A percentile compares a stretch with the other conserved stretches of the same genome.
Conservation (phyloP, 768 basidiomycete genomes). For the Boletus sp. region DNA sequence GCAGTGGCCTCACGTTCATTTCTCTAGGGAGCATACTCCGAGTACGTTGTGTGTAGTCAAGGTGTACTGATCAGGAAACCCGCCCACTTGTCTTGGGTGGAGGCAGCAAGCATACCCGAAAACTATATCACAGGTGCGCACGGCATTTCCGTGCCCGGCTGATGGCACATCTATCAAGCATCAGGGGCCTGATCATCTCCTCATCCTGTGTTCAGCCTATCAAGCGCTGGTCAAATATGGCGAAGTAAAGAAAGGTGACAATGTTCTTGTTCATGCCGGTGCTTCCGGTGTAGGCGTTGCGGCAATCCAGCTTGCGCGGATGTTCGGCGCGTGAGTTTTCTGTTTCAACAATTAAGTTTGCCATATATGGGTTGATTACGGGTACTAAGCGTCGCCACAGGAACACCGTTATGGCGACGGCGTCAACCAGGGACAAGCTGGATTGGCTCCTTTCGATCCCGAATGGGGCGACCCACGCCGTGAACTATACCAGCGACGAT, state of each 20-base stretch:
- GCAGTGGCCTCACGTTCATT: constrained; percentile 2
- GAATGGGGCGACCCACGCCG: constrained; percentile 68
- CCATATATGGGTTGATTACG: neutral
- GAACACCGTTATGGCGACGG: constrained; percentile 76
- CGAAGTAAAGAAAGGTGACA: constrained; percentile 63
- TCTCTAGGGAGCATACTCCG: constrained; percentile 83
- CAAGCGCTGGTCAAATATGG: constrained; percentile 68
- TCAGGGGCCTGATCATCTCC: constrained; percentile 5
- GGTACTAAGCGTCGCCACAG: constrained; percentile 35
- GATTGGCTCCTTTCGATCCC: constrained; percentile 68
- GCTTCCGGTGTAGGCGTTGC: constrained; percentile 90
- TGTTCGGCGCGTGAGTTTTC: constrained; percentile 64
- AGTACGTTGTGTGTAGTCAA: constrained; percentile 69
- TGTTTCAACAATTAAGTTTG: constrained; percentile 3
- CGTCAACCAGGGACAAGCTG: constrained; percentile 81
- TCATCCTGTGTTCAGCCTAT: constrained; percentile 41
- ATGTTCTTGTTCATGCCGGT: constrained; percentile 87
- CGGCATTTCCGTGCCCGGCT: constrained; percentile 10
- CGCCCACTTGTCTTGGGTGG: constrained; percentile 66
- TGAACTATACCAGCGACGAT: constrained; percentile 84
- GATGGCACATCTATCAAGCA: neutral
- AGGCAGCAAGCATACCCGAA: constrained; percentile 89
- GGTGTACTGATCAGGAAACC: constrained; percentile 77
- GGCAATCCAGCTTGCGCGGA: constrained; percentile 81
- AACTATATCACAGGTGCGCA: constrained; percentile 77